These are phyloP conservation scores for Eucalyptus marginata DNA, from an alignment of 345 rosid species.

Conservation along the genomic window DNA sequence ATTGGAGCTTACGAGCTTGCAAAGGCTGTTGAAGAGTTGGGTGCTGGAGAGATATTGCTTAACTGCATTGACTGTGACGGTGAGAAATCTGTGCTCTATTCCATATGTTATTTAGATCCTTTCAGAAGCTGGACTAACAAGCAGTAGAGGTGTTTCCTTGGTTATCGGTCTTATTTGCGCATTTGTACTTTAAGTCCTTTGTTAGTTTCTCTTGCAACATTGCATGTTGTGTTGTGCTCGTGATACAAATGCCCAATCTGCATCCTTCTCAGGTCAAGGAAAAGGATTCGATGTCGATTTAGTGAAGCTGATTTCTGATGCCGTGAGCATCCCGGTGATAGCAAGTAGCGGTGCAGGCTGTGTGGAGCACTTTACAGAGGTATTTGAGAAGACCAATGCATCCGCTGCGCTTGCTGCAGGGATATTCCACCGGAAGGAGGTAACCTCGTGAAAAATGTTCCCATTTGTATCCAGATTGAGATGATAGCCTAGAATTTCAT, in stretches of 20 bases:
- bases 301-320: constrained; percentile 71
- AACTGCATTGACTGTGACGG: constrained; percentile 99
- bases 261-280: constrained; percentile 68
- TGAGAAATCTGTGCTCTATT: constrained; percentile 2
- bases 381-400: constrained; percentile 65
- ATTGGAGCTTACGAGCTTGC: constrained; percentile 99
- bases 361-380: constrained; percentile 77
- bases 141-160: not conserved
- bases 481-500: not conserved
- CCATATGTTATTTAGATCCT: not conserved
- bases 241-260: not conserved
- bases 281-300: constrained; percentile 82
- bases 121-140: not conserved
- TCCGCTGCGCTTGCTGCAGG: constrained; percentile 99
- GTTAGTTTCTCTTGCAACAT: not conserved
- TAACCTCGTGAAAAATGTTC: not conserved
- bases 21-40: constrained; percentile 85
- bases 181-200: not conserved
- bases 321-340: constrained; percentile 89
- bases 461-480: not conserved
- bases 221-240: not conserved
- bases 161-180: not conserved
- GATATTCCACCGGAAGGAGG: constrained; percentile 97
- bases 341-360: constrained; percentile 98
- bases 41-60: constrained; percentile 92